Evolutionary conservation across 306 rosid species (phyloP).

Genomic region (Vigna angularis): DNA sequence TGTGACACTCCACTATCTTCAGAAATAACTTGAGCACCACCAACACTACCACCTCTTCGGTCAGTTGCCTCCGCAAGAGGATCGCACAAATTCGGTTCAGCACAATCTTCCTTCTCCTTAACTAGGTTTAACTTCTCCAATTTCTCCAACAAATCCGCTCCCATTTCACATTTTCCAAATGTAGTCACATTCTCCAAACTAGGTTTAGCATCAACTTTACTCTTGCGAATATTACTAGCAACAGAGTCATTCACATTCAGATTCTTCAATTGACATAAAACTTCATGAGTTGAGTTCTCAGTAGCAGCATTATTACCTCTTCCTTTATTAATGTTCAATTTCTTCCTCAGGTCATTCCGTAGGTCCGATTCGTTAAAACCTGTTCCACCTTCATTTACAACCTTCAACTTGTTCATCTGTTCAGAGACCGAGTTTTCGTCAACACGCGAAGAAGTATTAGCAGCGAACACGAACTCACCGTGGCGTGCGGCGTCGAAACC

Average conservation of each 20-base stretch:
- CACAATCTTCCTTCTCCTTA: conserved; percentile 38
- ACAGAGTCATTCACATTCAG: conserved; percentile 50
- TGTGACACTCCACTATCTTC: conserved; percentile 43
- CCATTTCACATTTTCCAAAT: conserved; percentile 9
- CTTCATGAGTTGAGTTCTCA: conserved; percentile 47
- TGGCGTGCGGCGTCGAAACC: conserved; percentile 33
- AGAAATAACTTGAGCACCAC: conserved; percentile 39
- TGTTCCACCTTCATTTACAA: conserved; percentile 42
- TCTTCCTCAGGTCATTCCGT: conserved; percentile 56
- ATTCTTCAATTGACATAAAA: conserved; percentile 63
- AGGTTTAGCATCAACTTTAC: conserved; percentile 13
- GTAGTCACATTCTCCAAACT: background rate
- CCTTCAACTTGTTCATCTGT: conserved; percentile 67
- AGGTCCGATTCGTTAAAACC: conserved; percentile 60
- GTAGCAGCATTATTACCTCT: conserved; percentile 39
- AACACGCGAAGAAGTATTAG: conserved; percentile 7
- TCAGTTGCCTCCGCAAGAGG: conserved; percentile 47
- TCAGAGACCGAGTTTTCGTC: conserved; percentile 45
- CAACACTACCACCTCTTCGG: conserved; percentile 40
- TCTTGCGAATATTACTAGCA: conserved; percentile 29
- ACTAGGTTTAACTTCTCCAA: conserved; percentile 58
- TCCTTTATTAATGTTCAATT: background rate
- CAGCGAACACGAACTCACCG: background rate
- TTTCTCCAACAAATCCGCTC: conserved; percentile 45
- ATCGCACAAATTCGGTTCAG: conserved; percentile 43